A percentile compares a stretch with the other conserved stretches of the same genome.
phyloP scores from a whole-genome alignment of 1,284 basidiomycete species.

The Sphaerobolus stellatus region DNA sequence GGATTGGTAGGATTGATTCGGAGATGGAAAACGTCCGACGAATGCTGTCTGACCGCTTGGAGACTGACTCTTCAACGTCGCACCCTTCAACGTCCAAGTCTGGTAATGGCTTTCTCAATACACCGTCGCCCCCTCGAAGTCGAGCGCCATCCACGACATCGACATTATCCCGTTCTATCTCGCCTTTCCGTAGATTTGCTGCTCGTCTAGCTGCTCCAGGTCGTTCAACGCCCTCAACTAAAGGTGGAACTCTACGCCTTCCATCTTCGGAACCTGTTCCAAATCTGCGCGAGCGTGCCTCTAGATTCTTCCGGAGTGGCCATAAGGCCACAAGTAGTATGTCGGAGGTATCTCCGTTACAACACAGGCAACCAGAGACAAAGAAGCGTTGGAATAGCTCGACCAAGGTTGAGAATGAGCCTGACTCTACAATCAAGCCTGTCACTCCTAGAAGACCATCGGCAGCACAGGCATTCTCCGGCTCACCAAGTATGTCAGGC shows the following conservation, averaged over 20 bases:
- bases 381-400: constrained; percentile 77
- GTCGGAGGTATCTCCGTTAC: constrained; percentile 31
- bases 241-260: constrained; percentile 34
- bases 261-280: constrained; percentile 56
- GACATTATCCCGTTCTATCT: constrained; percentile 69
- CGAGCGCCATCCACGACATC: constrained; percentile 44
- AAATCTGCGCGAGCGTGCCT: constrained; percentile 51
- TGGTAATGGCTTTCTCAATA: constrained; percentile 60
- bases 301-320: constrained; percentile 59
- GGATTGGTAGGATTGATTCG: constrained; percentile 73
- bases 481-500: constrained; percentile 26
- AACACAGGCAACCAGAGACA: constrained; percentile 1
- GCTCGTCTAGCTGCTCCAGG: constrained; percentile 51
- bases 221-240: constrained; percentile 17
- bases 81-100: constrained; percentile 46
- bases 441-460: constrained; percentile 40
- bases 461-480: constrained; percentile 26
- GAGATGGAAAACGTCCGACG: constrained; percentile 77
- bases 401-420: constrained; percentile 59
- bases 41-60: constrained; percentile 58
- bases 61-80: constrained; percentile 66
- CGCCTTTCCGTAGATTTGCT: constrained; percentile 74
- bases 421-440: constrained; percentile 46
- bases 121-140: constrained; percentile 49
- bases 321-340: constrained; percentile 72